Base-by-base conservation (phyloP, 116 monocot genomes). In the Phalaenopsis hybrid region DNA sequence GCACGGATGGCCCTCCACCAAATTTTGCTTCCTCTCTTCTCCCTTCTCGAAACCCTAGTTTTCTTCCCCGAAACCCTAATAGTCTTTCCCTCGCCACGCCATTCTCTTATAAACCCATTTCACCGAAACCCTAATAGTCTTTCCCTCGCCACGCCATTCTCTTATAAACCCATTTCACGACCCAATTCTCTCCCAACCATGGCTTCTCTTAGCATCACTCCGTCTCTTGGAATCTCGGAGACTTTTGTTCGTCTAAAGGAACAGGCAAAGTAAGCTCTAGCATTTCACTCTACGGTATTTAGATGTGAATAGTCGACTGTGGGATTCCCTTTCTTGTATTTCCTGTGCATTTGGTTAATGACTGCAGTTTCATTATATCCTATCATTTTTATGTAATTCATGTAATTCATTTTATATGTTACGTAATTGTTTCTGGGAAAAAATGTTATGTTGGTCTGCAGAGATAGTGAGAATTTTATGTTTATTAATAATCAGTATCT, bases 191-290 rank as follows among this genome's bases (percentile, higher is more conserved):
- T 82, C 51, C 4, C 46, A 15, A 65, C 86, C 4, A 89, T 88
- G 91, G 90, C 85, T 55, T 85, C 85, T 8, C 77, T 94, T 21
- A 81, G 85, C 41, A 78, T 87, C 74, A 78, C 87, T 20, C 81
- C 84, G 21, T 16, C 87, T 4, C 23, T 87, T 20, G 74, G 84
- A n/a, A 87, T 94, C 51, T 90, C 94, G 67, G 88, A 94, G 70
- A 94, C 94, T 37, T 90, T 94, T 74, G 58, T 79, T 72, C 86
- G 69, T 33, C 75, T 94, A 73, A 90, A 70, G 87, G 85, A 85
- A 46, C 84, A 90, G 90, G 90, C 11, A 94, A 92, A 84, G 94
- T 92, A 73, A 77, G 86, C 33, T 73, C 6, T 17, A 23, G 7
- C 8, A 25, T 23, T 21, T 15, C 17, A 20, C 20, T 17, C 18